These are phyloP conservation scores for Diaporthe helianthi DNA, from an alignment of 2,329 filamentous ascomycete genomes.

Conservation along the genomic window DNA sequence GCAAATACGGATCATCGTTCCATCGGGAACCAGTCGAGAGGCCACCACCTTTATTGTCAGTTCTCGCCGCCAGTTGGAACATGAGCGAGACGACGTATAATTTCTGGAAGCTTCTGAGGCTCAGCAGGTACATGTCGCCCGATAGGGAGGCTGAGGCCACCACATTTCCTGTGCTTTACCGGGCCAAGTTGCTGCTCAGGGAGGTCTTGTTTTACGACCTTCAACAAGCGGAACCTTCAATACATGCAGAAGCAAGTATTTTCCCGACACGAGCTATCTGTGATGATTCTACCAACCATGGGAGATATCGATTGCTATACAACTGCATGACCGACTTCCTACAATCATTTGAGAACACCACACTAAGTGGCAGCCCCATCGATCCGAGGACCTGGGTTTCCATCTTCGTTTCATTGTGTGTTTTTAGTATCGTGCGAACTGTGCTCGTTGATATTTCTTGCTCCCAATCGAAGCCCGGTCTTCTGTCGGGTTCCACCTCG, in stretches of 20 bases:
- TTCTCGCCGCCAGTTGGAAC: conserved; percentile 61
- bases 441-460: conserved; percentile 57
- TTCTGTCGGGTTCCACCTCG: conserved; percentile 6
- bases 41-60: conserved; percentile 57
- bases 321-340: conserved; percentile 60
- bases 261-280: conserved; percentile 44
- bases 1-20: conserved; percentile 48
- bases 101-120: conserved; percentile 59
- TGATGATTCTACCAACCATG: conserved; percentile 55
- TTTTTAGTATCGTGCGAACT: conserved; percentile 63
- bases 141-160: conserved; percentile 56
- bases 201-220: conserved; percentile 63
- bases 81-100: conserved; percentile 56
- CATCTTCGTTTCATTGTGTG: conserved; percentile 61
- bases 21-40: conserved; percentile 48
- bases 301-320: conserved; percentile 56
- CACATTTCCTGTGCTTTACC: conserved; percentile 58
- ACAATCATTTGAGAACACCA: conserved; percentile 57
- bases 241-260: conserved; percentile 48
- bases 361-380: conserved; percentile 48
- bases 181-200: conserved; percentile 61
- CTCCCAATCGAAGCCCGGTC: conserved; percentile 36
- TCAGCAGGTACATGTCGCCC: conserved; percentile 57
- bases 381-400: conserved; percentile 57
- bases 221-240: conserved; percentile 55